Percentiles rank a stretch among this genome's conserved stretches.
phyloP scores from a whole-genome alignment of 768 basidiomycete species.

The Suillus fuscotomentosus region DNA sequence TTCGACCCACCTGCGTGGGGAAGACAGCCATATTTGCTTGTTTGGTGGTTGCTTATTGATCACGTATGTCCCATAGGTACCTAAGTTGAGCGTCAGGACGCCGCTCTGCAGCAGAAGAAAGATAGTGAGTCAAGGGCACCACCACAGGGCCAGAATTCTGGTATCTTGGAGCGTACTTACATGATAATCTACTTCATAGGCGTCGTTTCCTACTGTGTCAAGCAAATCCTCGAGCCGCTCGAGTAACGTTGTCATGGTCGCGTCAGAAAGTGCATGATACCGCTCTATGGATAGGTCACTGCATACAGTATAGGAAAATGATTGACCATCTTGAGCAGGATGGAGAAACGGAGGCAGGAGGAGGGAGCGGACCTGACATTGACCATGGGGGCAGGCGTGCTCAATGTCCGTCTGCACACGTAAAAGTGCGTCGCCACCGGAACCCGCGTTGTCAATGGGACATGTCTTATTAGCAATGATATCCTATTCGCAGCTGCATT shows the following conservation, averaged over 20 bases:
- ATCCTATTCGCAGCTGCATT: background rate
- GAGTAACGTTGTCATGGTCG: conserved; percentile 73
- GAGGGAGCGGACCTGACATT: conserved; percentile 46
- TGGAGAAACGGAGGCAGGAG: background rate
- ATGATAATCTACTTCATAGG: conserved; percentile 86
- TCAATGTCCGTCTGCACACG: conserved; percentile 23
- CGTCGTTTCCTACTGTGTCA: conserved; percentile 52
- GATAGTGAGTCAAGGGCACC: background rate
- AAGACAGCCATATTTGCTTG: conserved; percentile 95
- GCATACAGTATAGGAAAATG: background rate
- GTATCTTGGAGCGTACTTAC: conserved; percentile 42
- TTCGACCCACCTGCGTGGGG: conserved; percentile 68
- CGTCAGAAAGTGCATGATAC: conserved; percentile 74
- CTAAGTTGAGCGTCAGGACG: conserved; percentile 82
- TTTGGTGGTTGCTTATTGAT: conserved; percentile 98
- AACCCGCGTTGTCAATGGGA: background rate
- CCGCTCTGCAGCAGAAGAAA: conserved; percentile 57
- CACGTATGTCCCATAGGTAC: conserved; percentile 82
- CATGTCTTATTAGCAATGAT: background rate
- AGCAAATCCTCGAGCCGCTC: conserved; percentile 73
- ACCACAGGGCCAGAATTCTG: background rate
- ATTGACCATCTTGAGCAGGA: background rate
- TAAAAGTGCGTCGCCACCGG: conserved; percentile 3
- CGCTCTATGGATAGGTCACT: conserved; percentile 57
- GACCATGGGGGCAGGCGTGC: conserved; percentile 58